Evolutionary conservation across 2,329 filamentous ascomycete species (phyloP).

Genomic region (Nemania sp.): DNA sequence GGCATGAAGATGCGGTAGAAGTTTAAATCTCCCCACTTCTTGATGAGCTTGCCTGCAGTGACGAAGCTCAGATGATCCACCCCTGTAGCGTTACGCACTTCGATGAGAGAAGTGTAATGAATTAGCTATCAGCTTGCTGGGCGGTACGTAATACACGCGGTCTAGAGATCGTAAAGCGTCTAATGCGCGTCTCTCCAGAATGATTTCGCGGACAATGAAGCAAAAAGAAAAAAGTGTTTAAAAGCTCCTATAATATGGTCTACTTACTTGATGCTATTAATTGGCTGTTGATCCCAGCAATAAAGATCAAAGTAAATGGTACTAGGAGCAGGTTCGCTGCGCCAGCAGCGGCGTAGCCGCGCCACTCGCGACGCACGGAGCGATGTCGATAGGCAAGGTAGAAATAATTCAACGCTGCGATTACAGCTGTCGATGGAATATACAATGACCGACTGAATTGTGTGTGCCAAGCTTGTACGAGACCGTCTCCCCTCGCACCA

Average conservation of each 20-base stretch:
- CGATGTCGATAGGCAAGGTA: slow-evolving; percentile 29
- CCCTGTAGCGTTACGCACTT: slow-evolving; percentile 9
- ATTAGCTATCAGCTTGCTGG: neutral
- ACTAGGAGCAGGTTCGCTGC: slow-evolving; percentile 31
- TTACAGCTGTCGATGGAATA: slow-evolving; percentile 27
- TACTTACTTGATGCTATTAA: slow-evolving; percentile 24
- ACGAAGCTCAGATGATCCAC: slow-evolving; percentile 21
- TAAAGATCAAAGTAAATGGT: slow-evolving; percentile 31
- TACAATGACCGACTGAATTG: slow-evolving; percentile 31
- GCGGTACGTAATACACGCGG: neutral
- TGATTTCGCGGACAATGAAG: neutral
- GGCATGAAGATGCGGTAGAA: slow-evolving; percentile 30
- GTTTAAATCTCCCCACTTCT: slow-evolving; percentile 30
- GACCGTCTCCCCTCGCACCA: slow-evolving; percentile 26
- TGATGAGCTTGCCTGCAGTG: slow-evolving; percentile 24
- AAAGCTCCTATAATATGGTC: neutral
- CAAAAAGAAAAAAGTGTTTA: neutral
- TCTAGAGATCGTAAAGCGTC: too few species aligned
- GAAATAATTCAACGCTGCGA: slow-evolving; percentile 30
- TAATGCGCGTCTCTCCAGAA: too few species aligned
- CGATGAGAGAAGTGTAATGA: neutral
- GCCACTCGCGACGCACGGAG: slow-evolving; percentile 28
- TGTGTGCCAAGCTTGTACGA: slow-evolving; percentile 30
- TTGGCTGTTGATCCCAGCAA: slow-evolving; percentile 27
- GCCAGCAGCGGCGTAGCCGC: slow-evolving; percentile 30